Evolutionary conservation across 805 yeast species (phyloP), one percentile per base, ranked within the genome.

Genomic region (Candida berthetii): DNA sequence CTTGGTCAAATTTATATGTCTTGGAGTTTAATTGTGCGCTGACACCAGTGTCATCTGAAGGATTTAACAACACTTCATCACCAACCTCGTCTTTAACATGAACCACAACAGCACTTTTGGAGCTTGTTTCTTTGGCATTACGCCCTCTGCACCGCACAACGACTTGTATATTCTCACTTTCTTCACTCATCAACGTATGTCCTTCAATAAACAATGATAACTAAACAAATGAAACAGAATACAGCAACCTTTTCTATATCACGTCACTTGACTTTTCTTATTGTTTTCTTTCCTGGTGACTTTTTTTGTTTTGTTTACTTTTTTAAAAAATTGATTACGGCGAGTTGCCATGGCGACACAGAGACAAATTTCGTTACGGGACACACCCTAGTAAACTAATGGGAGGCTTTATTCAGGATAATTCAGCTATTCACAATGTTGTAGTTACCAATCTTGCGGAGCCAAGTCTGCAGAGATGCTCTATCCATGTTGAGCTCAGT

Each of bases 1-100:
- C 93, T 41, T 78, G 80, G 58, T 88, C 96, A 39, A 88, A 82
- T 7, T 74, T 67, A 58, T 82, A 89, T 1, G 82, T 75, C 55
- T 79, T 82, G 13, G 71, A 58, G 40, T 64, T 66, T 40, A 69
- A 42, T 43, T 66, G 69, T 0, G 70, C 72, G 4, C 67, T 52
- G 5, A 55, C 43, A 6, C 72, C 72, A 3, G 55, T 50, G 36
- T 64, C 70, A 37, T 62, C 68, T 2, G 69, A 58, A 1, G 71
- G 65, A 37, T 65, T 69, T 11, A 79, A 62, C 0, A 73, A 58
- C 7, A 78, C 72, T 47, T 75, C 80, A 37, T 66, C 63, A 3
- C 73, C 74, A 24, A 65, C 63, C 15, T 63, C 63, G 35, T 72
- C 72, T 1, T 69, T 62, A 11, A 77, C 74, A 15, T 78, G 72